Conservation (phyloP, 2,329 filamentous ascomycete species). For the Chaetomiaceae sp. region DNA sequence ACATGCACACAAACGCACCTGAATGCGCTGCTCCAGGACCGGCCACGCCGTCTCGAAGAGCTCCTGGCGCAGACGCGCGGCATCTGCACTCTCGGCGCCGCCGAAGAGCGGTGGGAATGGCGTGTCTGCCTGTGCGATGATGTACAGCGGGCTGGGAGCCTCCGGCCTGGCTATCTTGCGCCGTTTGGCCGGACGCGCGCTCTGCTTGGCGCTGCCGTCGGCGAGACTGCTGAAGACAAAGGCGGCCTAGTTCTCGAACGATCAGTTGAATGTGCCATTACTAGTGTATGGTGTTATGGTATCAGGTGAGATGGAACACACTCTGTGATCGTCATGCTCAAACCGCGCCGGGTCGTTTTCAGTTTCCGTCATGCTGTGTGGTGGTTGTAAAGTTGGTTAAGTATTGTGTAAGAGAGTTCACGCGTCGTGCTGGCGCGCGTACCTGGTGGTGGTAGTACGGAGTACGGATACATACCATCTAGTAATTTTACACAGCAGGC, state of each 20-base stretch:
- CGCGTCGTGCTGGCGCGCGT: not conserved
- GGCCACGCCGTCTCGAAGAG: conserved; percentile 61
- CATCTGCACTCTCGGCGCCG: conserved; percentile 45
- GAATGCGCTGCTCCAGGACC: conserved; percentile 56
- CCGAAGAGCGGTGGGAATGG: conserved; percentile 49
- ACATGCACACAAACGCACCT: conserved; percentile 35
- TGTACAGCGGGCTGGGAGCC: conserved; percentile 1
- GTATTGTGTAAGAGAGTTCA: too few species aligned
- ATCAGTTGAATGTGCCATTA: not conserved
- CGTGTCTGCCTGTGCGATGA: conserved; percentile 16
- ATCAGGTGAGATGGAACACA: conserved; percentile 21
- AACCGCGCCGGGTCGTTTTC: conserved; percentile 20
- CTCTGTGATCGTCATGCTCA: conserved; percentile 42
- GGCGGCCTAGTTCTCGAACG: conserved; percentile 43
- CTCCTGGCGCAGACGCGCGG: conserved; percentile 47
- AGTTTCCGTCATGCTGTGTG: conserved; percentile 13
- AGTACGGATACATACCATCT: too few species aligned
- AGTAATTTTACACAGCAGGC: too few species aligned
- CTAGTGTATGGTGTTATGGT: not conserved
- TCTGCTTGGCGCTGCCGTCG: conserved; percentile 20
- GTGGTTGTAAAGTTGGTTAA: not conserved
- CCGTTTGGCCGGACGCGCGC: conserved; percentile 47
- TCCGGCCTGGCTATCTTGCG: conserved; percentile 44
- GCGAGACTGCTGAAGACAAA: conserved; percentile 54
- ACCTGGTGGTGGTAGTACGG: too few species aligned